These are phyloP conservation scores for Harrya chromipes DNA, from an alignment of 768 basidiomycete genomes.

Conservation along the genomic window DNA sequence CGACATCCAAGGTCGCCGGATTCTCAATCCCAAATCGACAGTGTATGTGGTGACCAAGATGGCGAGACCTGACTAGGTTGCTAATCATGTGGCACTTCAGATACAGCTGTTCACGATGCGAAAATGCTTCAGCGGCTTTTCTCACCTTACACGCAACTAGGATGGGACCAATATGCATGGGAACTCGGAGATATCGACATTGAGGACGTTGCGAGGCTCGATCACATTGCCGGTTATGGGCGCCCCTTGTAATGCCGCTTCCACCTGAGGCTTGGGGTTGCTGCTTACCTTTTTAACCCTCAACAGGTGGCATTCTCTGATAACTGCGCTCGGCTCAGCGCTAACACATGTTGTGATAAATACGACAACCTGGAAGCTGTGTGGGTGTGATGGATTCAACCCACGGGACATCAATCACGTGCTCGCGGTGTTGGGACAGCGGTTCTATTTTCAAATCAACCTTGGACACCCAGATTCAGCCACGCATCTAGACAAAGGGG, in stretches of 20 bases:
- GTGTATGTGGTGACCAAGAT: too few relatives aligned
- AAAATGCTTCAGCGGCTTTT: neutral
- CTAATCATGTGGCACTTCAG: too few relatives aligned
- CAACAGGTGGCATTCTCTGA: too few relatives aligned
- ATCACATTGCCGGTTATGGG: neutral
- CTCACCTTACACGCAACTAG: neutral
- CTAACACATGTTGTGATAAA: neutral
- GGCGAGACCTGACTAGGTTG: too few relatives aligned
- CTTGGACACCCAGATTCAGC: neutral
- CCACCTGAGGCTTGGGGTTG: too few relatives aligned
- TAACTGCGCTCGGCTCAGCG: too few relatives aligned
- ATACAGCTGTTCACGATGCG: too few relatives aligned
- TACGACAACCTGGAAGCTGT: neutral
- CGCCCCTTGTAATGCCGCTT: neutral
- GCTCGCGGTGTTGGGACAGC: conserved; percentile 3
- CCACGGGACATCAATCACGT: neutral
- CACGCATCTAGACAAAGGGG: neutral
- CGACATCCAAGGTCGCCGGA: neutral
- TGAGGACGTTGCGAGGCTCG: neutral
- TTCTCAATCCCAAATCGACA: too few relatives aligned
- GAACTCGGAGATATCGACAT: neutral
- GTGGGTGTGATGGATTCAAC: neutral
- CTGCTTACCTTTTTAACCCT: too few relatives aligned
- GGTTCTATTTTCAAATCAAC: neutral
- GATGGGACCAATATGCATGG: neutral